A percentile compares a stretch with the other conserved stretches of the same genome.
Evolutionary conservation across 148 eudicot species (phyloP).

Genomic region (Amaranthus cruentus): DNA sequence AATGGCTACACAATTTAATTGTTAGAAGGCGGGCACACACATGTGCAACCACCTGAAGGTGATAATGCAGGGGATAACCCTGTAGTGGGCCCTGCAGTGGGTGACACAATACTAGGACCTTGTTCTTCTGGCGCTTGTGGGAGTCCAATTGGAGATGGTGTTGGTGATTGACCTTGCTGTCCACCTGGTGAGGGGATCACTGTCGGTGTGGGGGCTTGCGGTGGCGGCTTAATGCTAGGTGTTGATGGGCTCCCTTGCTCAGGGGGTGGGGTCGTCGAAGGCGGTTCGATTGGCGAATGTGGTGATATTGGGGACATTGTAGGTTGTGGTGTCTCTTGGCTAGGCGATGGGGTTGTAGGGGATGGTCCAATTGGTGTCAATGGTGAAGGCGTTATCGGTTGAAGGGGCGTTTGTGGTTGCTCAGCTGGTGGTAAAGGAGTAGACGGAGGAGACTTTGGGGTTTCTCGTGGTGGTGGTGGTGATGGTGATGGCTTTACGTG

Average conservation of each 20-base stretch:
- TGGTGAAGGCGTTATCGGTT: neutral
- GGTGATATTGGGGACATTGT: neutral
- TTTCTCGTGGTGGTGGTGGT: neutral
- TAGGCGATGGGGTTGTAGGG: neutral
- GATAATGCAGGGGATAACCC: neutral
- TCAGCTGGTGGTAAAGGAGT: neutral
- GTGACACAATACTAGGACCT: neutral
- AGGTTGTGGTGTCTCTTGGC: neutral
- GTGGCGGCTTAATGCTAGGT: neutral
- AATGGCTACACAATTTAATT: no score
- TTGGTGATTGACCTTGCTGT: neutral
- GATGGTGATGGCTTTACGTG: neutral
- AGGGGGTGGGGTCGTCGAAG: neutral
- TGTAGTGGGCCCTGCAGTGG: neutral
- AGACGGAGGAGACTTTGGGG: neutral
- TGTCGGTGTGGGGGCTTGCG: neutral
- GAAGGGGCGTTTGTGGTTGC: neutral
- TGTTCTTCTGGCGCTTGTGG: neutral
- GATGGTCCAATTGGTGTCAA: neutral
- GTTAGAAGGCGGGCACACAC: neutral
- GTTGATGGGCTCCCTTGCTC: neutral
- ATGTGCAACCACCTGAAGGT: neutral
- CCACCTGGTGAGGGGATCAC: neutral
- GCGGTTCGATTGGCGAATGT: neutral
- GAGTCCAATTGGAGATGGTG: neutral